Evolutionary conservation across 495 filamentous ascomycete species (phyloP).

Genomic region (Aspergillus conjunctus): DNA sequence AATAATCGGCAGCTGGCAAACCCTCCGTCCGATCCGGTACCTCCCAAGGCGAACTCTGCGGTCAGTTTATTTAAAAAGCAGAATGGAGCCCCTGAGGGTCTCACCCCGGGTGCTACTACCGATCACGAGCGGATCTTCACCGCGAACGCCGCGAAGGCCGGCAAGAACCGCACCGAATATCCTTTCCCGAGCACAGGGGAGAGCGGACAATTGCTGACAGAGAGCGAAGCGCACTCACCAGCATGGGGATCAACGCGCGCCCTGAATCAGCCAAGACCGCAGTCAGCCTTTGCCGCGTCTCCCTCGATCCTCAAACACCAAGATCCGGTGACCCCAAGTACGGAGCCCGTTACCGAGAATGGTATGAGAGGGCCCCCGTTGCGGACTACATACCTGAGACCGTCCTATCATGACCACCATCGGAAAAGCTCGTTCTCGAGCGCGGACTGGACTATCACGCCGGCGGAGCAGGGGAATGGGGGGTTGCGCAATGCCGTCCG

Average conservation of each 20-base stretch:
- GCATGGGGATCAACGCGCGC: conserved; percentile 66
- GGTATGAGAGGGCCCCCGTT: conserved; percentile 26
- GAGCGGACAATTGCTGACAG: conserved; percentile 32
- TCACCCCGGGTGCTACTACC: conserved; percentile 61
- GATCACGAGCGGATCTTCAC: conserved; percentile 65
- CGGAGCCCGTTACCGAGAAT: conserved; percentile 28
- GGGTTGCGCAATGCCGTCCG: conserved; percentile 84
- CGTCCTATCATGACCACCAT: conserved; percentile 9
- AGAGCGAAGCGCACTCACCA: conserved; percentile 49
- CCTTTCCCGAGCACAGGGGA: conserved; percentile 35
- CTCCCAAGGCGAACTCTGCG: conserved; percentile 40
- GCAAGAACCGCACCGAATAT: conserved; percentile 34
- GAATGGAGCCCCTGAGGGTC: conserved; percentile 42
- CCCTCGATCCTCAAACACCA: conserved; percentile 70
- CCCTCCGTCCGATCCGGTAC: conserved; percentile 28
- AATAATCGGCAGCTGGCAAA: conserved; percentile 39
- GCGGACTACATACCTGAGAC: conserved; percentile 10
- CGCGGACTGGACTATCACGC: conserved; percentile 78
- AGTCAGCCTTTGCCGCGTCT: conserved; percentile 66
- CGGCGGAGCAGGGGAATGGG: conserved; percentile 86
- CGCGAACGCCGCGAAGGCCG: conserved; percentile 34
- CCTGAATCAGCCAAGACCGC: conserved; percentile 74
- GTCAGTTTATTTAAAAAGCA: conserved; percentile 45
- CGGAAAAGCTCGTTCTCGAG: conserved; percentile 65
- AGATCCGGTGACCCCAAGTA: conserved; percentile 45